Base-by-base conservation (phyloP, 805 yeast genomes). In the Candida berthetii region DNA sequence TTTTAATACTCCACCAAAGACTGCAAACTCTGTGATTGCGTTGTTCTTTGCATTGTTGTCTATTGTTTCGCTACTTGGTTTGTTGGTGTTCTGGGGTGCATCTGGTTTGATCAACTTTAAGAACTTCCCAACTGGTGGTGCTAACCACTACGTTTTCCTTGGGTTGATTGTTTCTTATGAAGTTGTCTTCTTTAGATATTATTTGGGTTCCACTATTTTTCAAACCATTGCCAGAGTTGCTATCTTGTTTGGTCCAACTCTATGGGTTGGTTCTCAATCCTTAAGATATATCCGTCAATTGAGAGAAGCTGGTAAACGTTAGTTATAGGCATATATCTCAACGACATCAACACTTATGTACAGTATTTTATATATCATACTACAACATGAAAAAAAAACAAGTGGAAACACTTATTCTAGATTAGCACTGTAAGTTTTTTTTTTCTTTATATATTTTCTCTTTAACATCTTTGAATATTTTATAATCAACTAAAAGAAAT, bases 221-320 rank as follows among this genome's bases (percentile, higher is more conserved):
- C 38, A 42, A 14, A 52, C 58, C 3, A 45, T 53, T n/a, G 37
- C 35, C 20, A 49, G 44, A 37, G 46, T 42, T 13, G 29, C 47
- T 10, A 27, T 51, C 11, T 38, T 56, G 20, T 39, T 52, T 14
- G 54, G 54, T 14, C 61, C 60, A 33, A 33, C 58, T 16, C 31
- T 55, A n/a, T 53, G 57, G 56, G 47, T 53, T 40, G 61, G 61
- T 9, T 50, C 60, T 7, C 50, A 43, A 38, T 55, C 51, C 4
- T 45, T 56, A 37, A 56, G 52, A 46, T 40, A 55, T 36, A 46
- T 54, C 29, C 60, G 56, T 35, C 41, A 44, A 8, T 43, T 53
- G 33, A 55, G 61, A 55, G 37, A 51, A 17, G 56, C 53, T 36
- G 58, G 57, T 34, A 49, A 54, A 40, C 57, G 58, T 48, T 55